These are phyloP conservation scores for Malassezia restricta DNA, from an alignment of 1,284 basidiomycete species.

Conservation along the genomic window DNA sequence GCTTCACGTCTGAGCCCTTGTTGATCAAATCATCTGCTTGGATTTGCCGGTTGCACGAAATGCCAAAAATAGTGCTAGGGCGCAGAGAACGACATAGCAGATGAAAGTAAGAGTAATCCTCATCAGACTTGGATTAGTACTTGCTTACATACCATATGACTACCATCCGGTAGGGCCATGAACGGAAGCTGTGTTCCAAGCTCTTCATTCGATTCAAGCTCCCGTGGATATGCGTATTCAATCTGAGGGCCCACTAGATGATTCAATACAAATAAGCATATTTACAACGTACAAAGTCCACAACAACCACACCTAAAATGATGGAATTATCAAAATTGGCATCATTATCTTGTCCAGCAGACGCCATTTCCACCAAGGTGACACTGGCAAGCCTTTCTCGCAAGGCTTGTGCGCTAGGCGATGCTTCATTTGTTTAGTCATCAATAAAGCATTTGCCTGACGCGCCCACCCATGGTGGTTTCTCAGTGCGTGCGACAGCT, in stretches of 20 bases:
- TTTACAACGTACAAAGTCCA: constrained; percentile 29
- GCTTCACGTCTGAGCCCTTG: constrained; percentile 74
- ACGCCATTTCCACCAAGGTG: not conserved
- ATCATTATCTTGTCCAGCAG: not conserved
- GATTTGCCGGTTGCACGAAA: constrained; percentile 75
- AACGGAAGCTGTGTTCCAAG: constrained; percentile 61
- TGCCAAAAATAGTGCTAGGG: constrained; percentile 25
- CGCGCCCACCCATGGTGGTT: too few species aligned
- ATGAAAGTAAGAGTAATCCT: constrained; percentile 96
- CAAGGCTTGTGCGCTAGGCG: not conserved
- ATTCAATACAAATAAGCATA: constrained; percentile 13
- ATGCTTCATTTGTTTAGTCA: not conserved
- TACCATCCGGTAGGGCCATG: constrained; percentile 91
- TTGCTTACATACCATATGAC: constrained; percentile 61
- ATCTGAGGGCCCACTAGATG: constrained; percentile 43
- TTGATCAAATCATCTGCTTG: constrained; percentile 66
- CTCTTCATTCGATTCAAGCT: constrained; percentile 34
- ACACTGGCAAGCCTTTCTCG: not conserved
- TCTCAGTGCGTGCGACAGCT: too few species aligned
- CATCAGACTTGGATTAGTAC: constrained; percentile 55
- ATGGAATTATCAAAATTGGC: constrained; percentile 8
- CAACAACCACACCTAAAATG: constrained; percentile 40
- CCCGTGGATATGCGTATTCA: constrained; percentile 34
- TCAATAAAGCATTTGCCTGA: not conserved
- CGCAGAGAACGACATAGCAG: constrained; percentile 48